Evolutionary conservation across 306 rosid genomes (phyloP), one percentile per base, ranked within the genome.

Genomic region (Vachellia collinsii): DNA sequence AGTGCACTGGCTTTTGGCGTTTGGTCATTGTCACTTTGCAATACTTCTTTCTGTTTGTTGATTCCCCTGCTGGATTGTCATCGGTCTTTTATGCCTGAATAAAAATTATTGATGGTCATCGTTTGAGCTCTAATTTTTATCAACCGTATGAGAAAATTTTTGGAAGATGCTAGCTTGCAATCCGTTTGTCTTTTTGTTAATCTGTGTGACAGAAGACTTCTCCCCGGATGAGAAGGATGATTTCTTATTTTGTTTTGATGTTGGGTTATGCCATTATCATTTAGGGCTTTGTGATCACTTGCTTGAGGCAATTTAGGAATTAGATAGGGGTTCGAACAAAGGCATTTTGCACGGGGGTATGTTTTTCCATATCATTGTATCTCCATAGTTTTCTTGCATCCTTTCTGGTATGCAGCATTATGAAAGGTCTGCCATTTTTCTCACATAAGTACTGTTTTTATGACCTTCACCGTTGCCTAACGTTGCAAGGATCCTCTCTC

Each of bases 401-500:
- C 61, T 19, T 19, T 53, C 11, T 19, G 22, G 61, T 17, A 19
- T 17, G 61, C 23, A 6, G 25, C 61, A 54, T n/a, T 11, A 22
- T 63, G 8, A 14, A 25, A 25, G 38, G 66, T 61, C 66, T 29
- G 12, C 37, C 4, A 0, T 61, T 38, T n/a, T 29, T 62, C 68
- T 8, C 20, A 4, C 51, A 20, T 38, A 70, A 17, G 46, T 61
- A 14, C 5, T 39, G 56, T 73, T 46, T 9, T 22, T 3, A 13
- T 36, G 66, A 47, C 17, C 19, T 34, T 19, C 2, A 16, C 43
- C 56, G 54, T 78, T 77, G 64, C 17, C 17, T 61, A 50, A 80
- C 66, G 82, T 81, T 69, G 48, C 59, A 7, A 61, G 63, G 84
- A 6, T 65, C 53, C 37, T 50, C 71, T 51, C 70, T 19, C 37